Conservation (phyloP, 2,329 filamentous ascomycete genomes). For the Fusarium sp. region DNA sequence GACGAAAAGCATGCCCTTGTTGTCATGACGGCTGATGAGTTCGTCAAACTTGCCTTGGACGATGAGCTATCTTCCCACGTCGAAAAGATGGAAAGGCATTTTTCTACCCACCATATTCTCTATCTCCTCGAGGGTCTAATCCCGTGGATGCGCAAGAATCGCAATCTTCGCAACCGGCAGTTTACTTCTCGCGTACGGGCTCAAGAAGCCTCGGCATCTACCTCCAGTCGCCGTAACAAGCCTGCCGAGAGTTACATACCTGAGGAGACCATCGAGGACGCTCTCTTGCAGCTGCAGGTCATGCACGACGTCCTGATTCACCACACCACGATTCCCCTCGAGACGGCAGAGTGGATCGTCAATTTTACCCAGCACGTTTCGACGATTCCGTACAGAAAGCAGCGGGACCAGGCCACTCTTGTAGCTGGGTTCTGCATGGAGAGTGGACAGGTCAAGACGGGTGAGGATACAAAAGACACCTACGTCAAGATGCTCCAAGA, state of each 20-base stretch:
- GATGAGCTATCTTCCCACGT: conserved; percentile 70
- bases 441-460: conserved; percentile 78
- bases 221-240: conserved; percentile 53
- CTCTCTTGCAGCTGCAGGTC: conserved; percentile 77
- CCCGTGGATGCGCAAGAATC: conserved; percentile 76
- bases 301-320: conserved; percentile 75
- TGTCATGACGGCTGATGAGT: conserved; percentile 71
- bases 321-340: conserved; percentile 69
- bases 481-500: conserved; percentile 83
- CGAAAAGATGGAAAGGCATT: conserved; percentile 63
- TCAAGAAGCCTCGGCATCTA: conserved; percentile 44
- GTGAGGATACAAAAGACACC: conserved; percentile 73
- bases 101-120: conserved; percentile 67
- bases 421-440: conserved; percentile 83
- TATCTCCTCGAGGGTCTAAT: conserved; percentile 79
- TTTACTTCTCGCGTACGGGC: conserved; percentile 74
- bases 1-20: conserved; percentile 73
- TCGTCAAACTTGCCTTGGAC: conserved; percentile 70
- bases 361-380: conserved; percentile 84
- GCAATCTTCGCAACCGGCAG: conserved; percentile 73
- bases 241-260: conserved; percentile 65
- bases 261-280: conserved; percentile 77
- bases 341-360: conserved; percentile 79
- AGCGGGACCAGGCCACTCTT: conserved; percentile 61
- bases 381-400: conserved; percentile 76